Percentiles rank a stretch among this genome's conserved stretches.
Evolutionary conservation across 1,139 yeast genomes (phyloP).

Genomic region (Yamadazyma kanchanaburiensis): DNA sequence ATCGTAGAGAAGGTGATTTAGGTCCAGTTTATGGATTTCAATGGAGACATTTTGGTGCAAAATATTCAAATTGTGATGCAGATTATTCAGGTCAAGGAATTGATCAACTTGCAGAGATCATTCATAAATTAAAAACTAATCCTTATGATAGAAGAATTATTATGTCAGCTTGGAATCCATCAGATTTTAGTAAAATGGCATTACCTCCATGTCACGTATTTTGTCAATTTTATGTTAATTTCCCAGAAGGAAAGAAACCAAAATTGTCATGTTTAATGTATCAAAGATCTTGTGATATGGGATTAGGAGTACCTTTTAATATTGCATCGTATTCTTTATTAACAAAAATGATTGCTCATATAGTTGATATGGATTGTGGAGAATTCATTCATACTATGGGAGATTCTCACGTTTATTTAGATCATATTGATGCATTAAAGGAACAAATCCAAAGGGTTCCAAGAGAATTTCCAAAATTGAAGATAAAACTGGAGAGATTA

Average conservation of each 20-base stretch:
- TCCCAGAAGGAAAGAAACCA: conserved; percentile 59
- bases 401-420: conserved; percentile 91
- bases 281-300: conserved; percentile 99
- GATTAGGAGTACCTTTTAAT: conserved; percentile 96
- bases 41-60: conserved; percentile 99
- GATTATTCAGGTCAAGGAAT: conserved; percentile 86
- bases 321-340: conserved; percentile 93
- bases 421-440: conserved; percentile 86
- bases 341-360: conserved; percentile 93
- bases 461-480: conserved; percentile 71
- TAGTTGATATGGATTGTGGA: conserved; percentile 91
- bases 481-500: conserved; percentile 54
- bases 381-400: conserved; percentile 95
- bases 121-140: conserved; percentile 73
- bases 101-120: conserved; percentile 82
- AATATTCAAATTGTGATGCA: conserved; percentile 77
- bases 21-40: conserved; percentile 99
- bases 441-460: conserved; percentile 78
- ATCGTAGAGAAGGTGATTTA: conserved; percentile 87
- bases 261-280: conserved; percentile 82
- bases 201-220: conserved; percentile 98
- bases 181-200: conserved; percentile 91
- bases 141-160: conserved; percentile 95
- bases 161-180: conserved; percentile 97
- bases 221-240: conserved; percentile 89